Evolutionary conservation across 129 eudicot species (phyloP).

Genomic region (Centella asiatica): DNA sequence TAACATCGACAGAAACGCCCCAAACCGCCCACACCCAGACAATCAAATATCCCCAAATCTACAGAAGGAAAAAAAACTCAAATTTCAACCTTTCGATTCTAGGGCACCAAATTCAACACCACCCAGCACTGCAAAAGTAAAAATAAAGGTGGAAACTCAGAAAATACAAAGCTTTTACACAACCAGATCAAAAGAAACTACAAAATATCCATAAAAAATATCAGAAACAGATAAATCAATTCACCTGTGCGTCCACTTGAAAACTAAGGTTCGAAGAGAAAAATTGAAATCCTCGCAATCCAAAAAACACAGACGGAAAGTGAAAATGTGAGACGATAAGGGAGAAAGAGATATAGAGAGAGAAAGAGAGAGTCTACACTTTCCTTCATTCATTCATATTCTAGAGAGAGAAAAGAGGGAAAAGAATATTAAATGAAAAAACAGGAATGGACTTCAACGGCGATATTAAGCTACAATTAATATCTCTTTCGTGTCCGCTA

Average conservation of each 20-base stretch:
- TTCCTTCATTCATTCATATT: slow-evolving; percentile 4
- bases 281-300: background rate
- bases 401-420: slow-evolving; percentile 3
- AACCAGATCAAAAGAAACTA: background rate
- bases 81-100: background rate
- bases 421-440: background rate
- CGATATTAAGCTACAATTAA: slow-evolving; percentile 1
- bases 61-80: background rate
- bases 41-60: slow-evolving; percentile 1
- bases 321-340: slow-evolving; percentile 23
- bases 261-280: slow-evolving; percentile 1
- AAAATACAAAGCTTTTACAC: background rate
- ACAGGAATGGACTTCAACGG: background rate
- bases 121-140: background rate
- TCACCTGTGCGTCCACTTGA: background rate
- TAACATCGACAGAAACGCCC: slow-evolving; percentile 10
- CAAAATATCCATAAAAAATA: background rate
- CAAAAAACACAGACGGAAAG: background rate
- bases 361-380: slow-evolving; percentile 24
- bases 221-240: background rate
- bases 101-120: slow-evolving; percentile 1
- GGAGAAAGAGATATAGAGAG: slow-evolving; percentile 30
- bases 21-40: background rate
- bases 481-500: background rate
- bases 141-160: background rate